Base-by-base conservation (phyloP, 2,329 filamentous ascomycete genomes). In the Ceratocystis albifundus region DNA sequence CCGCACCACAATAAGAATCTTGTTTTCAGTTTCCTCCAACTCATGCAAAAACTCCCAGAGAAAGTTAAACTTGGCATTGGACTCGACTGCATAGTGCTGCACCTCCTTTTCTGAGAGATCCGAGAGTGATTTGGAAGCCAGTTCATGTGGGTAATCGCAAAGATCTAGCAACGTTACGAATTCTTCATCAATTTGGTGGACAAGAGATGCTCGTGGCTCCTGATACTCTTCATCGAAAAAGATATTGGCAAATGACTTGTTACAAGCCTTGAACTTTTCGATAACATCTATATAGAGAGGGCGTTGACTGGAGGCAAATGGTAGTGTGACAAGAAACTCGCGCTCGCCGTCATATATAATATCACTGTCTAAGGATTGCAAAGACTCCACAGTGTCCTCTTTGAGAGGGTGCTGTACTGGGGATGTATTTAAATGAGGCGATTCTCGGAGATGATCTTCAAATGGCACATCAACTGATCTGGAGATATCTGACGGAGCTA, bases 21-120 rank as follows among this genome's bases (percentile, higher is more conserved):
- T 80, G 46, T 76, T 78, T 10, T 79, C 75, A 12, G 74, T 72
- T 17, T 74, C 72, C n/a, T 72, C 71, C 10, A 85, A 71, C 7
- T 73, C 71, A 22, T 79, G 74, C 36, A 86, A 71, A 2, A 87
- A 74, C 69, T 85, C 82, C 57, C 77, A 80, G 4, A 86, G 70
- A 69, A 87, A 87, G 41, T 78, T 79, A 70, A 82, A 84, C 70
- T 87, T 87, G 65, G 81, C 75, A 72, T 84, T 86, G 8, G 82
- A 80, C 64, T 80, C 80, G 66, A 80, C 77, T 1, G 80, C 78
- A 69, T 84, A 82, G 70, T 80, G 84, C 70, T 79, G 79, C 65
- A 78, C 74, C 25, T 79, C 76, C 3, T 73, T 71, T 6, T 77
- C 70, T 1, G 76, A 72, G 66, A 82, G 68, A 2, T 70, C 69